These are phyloP conservation scores for Lavandula angustifolia DNA, from an alignment of 257 asterid species.

Conservation along the genomic window DNA sequence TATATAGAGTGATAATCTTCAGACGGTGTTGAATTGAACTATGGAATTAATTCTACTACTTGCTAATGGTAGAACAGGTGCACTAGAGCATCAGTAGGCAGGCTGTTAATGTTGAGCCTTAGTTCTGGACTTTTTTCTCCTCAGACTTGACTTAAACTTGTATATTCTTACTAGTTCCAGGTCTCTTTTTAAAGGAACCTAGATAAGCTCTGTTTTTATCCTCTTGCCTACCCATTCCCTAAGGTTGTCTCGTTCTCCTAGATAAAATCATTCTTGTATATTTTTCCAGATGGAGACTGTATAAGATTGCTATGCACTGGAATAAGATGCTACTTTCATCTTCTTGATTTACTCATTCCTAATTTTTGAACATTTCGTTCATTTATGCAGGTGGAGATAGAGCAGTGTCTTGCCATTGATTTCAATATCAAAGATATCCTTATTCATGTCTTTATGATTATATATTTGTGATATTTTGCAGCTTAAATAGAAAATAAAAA, in stretches of 20 bases:
- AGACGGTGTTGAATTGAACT: constrained; percentile 10
- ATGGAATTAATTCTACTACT: constrained; percentile 20
- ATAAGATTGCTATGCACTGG: constrained; percentile 11
- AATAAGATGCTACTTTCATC: constrained; percentile 2
- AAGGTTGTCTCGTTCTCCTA: constrained; percentile 19
- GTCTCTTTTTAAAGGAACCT: neutral
- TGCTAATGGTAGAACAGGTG: neutral
- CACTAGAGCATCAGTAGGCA: neutral
- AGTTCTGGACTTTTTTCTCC: neutral
- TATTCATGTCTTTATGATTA: constrained; percentile 11
- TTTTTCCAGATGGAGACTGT: constrained; percentile 10
- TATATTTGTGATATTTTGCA: constrained; percentile 5
- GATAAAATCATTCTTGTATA: constrained; percentile 6
- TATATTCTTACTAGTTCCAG: constrained; percentile 11
- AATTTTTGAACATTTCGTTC: constrained; percentile 29
- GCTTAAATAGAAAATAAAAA: too few species aligned
- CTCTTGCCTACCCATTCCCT: constrained; percentile 14
- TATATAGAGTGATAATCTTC: neutral
- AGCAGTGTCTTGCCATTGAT: constrained; percentile 86
- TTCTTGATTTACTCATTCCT: constrained; percentile 22
- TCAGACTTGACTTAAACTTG: neutral
- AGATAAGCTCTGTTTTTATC: neutral
- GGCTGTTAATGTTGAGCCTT: constrained; percentile 9
- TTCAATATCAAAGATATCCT: constrained; percentile 87
- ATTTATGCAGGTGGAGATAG: constrained; percentile 78